These are phyloP conservation scores for Piper longum DNA, from an alignment of 164 flowering plant genomes.

Conservation along the genomic window DNA sequence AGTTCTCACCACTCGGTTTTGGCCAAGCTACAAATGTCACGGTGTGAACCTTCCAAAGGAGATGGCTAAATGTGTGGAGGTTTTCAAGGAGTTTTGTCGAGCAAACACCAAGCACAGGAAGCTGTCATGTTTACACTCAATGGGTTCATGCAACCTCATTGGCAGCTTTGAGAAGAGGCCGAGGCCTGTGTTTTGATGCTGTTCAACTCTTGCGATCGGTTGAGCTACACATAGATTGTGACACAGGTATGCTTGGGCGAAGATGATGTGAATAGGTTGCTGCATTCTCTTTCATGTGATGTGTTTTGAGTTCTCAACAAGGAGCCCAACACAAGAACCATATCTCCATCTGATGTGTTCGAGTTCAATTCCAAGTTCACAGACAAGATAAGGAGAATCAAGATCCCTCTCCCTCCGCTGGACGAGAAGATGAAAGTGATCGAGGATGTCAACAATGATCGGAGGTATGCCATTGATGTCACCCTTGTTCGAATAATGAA, in stretches of 20 bases:
- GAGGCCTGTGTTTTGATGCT: slow-evolving; percentile 68
- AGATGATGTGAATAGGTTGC: slow-evolving; percentile 63
- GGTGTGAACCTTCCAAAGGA: slow-evolving; percentile 73
- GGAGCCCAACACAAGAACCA: slow-evolving; percentile 64
- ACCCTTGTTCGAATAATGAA: slow-evolving; percentile 92
- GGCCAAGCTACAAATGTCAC: slow-evolving; percentile 79
- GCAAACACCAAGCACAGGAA: slow-evolving; percentile 59
- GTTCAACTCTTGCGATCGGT: slow-evolving; percentile 55
- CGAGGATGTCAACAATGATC: slow-evolving; percentile 86
- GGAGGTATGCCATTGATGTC: slow-evolving; percentile 91
- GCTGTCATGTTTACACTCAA: slow-evolving; percentile 83
- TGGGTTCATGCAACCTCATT: slow-evolving; percentile 70
- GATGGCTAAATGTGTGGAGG: slow-evolving; percentile 80
- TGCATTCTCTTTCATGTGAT: slow-evolving; percentile 84
- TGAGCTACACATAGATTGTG: slow-evolving; percentile 67
- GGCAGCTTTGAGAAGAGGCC: slow-evolving; percentile 75
- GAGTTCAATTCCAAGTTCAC: slow-evolving; percentile 83
- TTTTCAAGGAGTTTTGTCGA: slow-evolving; percentile 70
- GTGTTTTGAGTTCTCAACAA: slow-evolving; percentile 71
- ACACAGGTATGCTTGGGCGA: slow-evolving; percentile 61
- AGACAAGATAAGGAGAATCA: slow-evolving; percentile 83
- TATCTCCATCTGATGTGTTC: slow-evolving; percentile 55
- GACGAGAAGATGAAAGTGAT: slow-evolving; percentile 86
- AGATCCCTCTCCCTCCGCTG: slow-evolving; percentile 74
- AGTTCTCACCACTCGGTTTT: slow-evolving; percentile 70